Conservation (phyloP, 1,139 yeast genomes). For the Sugiyamaella japonica region DNA sequence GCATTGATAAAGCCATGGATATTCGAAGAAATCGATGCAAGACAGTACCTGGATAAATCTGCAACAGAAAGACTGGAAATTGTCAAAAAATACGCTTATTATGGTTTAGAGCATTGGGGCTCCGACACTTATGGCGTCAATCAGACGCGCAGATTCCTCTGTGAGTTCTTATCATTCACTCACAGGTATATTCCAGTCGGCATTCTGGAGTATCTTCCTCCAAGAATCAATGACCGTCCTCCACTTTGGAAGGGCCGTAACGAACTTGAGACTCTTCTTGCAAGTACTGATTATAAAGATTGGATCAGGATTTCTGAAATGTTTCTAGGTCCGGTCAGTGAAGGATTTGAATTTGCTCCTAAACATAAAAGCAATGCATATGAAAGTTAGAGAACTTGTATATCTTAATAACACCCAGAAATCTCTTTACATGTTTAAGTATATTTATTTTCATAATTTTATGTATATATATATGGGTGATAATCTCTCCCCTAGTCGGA, state of each 20-base stretch:
- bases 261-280: conserved; percentile 86
- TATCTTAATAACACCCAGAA: not conserved
- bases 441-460: conserved; percentile 1
- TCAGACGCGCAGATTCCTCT: conserved; percentile 82
- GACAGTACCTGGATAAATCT: conserved; percentile 85
- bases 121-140: conserved; percentile 93
- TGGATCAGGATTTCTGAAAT: conserved; percentile 97
- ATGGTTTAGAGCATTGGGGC: conserved; percentile 97
- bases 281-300: conserved; percentile 80
- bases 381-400: conserved; percentile 33
- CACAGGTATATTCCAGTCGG: conserved; percentile 96
- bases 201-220: conserved; percentile 82
- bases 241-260: conserved; percentile 94
- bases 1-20: conserved; percentile 99
- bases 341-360: conserved; percentile 76
- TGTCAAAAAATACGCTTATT: conserved; percentile 64
- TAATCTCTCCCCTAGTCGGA: conserved; percentile 27
- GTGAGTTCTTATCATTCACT: conserved; percentile 92
- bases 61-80: conserved; percentile 86
- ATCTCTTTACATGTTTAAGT: not conserved
- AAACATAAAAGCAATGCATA: conserved; percentile 92
- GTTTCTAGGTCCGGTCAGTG: conserved; percentile 86
- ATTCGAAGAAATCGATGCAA: conserved; percentile 88
- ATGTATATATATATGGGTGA: not conserved
- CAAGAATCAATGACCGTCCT: conserved; percentile 88